Base-by-base conservation (phyloP, 2,329 filamentous ascomycete genomes). In the Shiraia sp. region DNA sequence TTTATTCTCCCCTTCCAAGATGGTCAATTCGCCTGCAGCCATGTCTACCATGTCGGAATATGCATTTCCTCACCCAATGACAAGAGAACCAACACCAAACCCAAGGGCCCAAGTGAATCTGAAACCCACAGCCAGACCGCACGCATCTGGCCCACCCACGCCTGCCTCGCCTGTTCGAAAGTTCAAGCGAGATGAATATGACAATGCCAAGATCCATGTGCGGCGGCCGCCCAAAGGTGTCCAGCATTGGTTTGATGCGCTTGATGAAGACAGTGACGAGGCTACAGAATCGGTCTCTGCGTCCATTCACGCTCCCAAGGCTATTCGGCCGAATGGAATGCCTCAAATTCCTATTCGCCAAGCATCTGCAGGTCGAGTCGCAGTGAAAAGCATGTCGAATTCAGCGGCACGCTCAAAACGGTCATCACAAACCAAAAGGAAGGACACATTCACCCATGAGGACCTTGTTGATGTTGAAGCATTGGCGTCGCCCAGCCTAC, bases 201-300 rank as follows among this genome's bases (percentile, higher is more conserved):
- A 76, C 45, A 72, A 65, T 51, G 66, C 73, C 40, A 77, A 78
- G 56, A 65, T 72, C 17, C 68, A 77, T 41, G 68, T 76, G 13
- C 65, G 72, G 25, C 63, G 73, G 24, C 75, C 75, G 12, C 74
- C 74, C 4, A 74, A 71, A 34, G 75, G 75, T 6, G 73, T 76
- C 19, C 65, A 75, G 45, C 72, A 78, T 45, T 78, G 75, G 75
- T 78, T 78, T 42, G 75, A 78, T 40, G 75, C 68, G 3, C 59
- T 75, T 9, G 67, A 70, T 16, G 68, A 71, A 10, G 70, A 71
- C 15, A 68, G 69, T 24, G 68, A 69, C 12, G 65, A 67, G 14
- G 47, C 51, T 9, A 32, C 45, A 4, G 59, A 63, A 8, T 59
- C 56, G 8, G 40, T 40, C 7, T 32, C 32, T 7, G 30, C 38